Conservation (phyloP, 228 moss, liverwort and hornwort genomes). For the Sphagnum fallax region DNA sequence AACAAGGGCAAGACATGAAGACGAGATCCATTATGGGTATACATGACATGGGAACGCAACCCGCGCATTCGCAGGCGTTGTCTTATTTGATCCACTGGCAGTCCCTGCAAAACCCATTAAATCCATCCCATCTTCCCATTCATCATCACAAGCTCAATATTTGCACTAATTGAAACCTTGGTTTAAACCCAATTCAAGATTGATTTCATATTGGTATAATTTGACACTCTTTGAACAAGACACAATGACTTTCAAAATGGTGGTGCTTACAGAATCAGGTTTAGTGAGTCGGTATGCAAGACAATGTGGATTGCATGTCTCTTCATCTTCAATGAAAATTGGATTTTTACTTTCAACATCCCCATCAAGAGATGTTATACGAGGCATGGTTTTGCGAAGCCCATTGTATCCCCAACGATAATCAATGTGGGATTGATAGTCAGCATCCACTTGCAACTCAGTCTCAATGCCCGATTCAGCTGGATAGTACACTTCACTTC, state of each 20-base stretch:
- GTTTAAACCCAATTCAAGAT: too few relatives aligned
- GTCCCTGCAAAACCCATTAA: conserved; percentile 28
- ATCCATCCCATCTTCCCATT: neutral
- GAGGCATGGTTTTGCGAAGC: conserved; percentile 56
- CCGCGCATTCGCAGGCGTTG: conserved; percentile 58
- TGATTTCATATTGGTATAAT: too few relatives aligned
- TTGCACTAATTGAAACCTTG: too few relatives aligned
- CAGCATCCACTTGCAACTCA: conserved; percentile 45
- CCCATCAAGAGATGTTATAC: neutral
- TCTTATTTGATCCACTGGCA: conserved; percentile 55
- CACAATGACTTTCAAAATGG: too few relatives aligned
- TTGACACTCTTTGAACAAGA: too few relatives aligned
- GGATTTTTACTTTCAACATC: neutral
- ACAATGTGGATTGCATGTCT: conserved; percentile 39
- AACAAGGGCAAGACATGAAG: conserved; percentile 64
- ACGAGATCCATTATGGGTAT: conserved; percentile 55
- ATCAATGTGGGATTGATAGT: conserved; percentile 56
- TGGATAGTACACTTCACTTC: conserved; percentile 71
- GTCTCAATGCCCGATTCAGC: conserved; percentile 13
- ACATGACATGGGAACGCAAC: conserved; percentile 64
- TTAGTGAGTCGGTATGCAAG: conserved; percentile 40
- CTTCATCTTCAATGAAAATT: conserved; percentile 28
- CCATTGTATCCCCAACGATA: conserved; percentile 73
- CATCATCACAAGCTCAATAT: neutral
- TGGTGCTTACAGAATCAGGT: conserved; percentile 3